Percentiles rank a stretch among this genome's conserved stretches.
Evolutionary conservation across 2,329 filamentous ascomycete genomes (phyloP).

Genomic region (Dactylella cylindrospora): DNA sequence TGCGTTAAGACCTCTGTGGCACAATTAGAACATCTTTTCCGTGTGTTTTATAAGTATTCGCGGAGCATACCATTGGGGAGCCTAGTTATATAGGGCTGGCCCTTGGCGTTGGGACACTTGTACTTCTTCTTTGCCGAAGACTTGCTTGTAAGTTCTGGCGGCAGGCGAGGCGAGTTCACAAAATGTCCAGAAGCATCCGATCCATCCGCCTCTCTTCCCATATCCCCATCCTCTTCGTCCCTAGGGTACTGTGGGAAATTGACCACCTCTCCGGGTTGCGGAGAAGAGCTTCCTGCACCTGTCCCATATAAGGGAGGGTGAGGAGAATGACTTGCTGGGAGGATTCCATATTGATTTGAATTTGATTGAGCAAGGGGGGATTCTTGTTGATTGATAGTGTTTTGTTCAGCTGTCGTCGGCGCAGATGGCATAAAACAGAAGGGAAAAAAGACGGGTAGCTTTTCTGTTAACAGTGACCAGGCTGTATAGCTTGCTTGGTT

Average conservation of each 20-base stretch:
- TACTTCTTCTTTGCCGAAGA: constrained; percentile 22
- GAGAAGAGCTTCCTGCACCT: constrained; percentile 12
- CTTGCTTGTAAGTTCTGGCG: constrained; percentile 21
- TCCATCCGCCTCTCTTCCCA: constrained; percentile 2
- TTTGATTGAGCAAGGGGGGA: constrained; percentile 10
- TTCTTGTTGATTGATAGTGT: constrained; percentile 1
- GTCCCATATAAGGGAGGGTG: constrained; percentile 19
- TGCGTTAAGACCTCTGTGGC: constrained; percentile 82
- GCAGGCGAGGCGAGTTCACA: constrained; percentile 22
- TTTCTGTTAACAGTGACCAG: constrained; percentile 32
- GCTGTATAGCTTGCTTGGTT: constrained; percentile 37
- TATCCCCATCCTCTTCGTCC: neutral
- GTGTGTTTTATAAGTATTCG: no score
- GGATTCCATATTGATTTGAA: constrained; percentile 34
- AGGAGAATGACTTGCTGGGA: constrained; percentile 11
- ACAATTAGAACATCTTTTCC: no score
- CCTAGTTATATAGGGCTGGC: constrained; percentile 30
- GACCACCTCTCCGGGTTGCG: neutral
- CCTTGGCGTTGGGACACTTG: constrained; percentile 19
- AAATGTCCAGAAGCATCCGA: constrained; percentile 3
- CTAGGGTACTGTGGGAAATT: neutral
- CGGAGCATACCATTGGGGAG: constrained; percentile 42
- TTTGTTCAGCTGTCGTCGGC: constrained; percentile 19
- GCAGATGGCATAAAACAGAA: constrained; percentile 44
- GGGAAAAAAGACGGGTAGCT: constrained; percentile 5